These are phyloP conservation scores for Pythium folliculosum DNA, from an alignment of 352 stramenopile species.

Conservation along the genomic window DNA sequence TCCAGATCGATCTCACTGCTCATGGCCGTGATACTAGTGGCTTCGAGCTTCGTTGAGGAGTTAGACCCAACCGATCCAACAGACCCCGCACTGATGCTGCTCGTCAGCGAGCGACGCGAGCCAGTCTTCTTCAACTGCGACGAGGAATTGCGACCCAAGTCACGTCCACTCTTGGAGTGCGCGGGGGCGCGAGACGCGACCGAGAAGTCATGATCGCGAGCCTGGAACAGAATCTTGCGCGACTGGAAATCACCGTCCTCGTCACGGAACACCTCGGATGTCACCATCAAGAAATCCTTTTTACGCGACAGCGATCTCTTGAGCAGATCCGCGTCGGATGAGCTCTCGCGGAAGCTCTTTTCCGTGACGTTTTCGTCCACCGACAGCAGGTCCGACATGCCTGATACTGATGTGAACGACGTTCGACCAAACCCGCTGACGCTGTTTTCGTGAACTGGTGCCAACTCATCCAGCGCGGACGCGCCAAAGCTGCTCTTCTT, in stretches of 20 bases:
- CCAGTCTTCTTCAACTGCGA: conserved; percentile 45
- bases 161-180: conserved; percentile 64
- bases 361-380: conserved; percentile 15
- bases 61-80: conserved; percentile 20
- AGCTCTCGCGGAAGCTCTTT: conserved; percentile 29
- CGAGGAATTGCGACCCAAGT: conserved; percentile 52
- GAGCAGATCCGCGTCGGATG: conserved; percentile 70
- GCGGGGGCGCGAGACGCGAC: conserved; percentile 77
- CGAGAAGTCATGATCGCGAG: conserved; percentile 83
- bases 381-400: conserved; percentile 44
- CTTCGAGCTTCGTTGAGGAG: conserved; percentile 36
- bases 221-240: conserved; percentile 89
- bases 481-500: conserved; percentile 59
- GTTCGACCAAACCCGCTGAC: conserved; percentile 66
- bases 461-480: conserved; percentile 22
- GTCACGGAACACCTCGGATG: conserved; percentile 85
- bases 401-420: conserved; percentile 75
- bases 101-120: conserved; percentile 55
- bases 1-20: conserved; percentile 63
- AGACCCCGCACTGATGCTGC: conserved; percentile 46
- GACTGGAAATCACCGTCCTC: conserved; percentile 85
- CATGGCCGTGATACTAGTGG: conserved; percentile 34
- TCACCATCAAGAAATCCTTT: conserved; percentile 92
- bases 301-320: conserved; percentile 86
- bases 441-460: conserved; percentile 32